Evolutionary conservation across 2,329 filamentous ascomycete genomes (phyloP), one percentile per base, ranked within the genome.

Genomic region (Hortaea werneckii): DNA sequence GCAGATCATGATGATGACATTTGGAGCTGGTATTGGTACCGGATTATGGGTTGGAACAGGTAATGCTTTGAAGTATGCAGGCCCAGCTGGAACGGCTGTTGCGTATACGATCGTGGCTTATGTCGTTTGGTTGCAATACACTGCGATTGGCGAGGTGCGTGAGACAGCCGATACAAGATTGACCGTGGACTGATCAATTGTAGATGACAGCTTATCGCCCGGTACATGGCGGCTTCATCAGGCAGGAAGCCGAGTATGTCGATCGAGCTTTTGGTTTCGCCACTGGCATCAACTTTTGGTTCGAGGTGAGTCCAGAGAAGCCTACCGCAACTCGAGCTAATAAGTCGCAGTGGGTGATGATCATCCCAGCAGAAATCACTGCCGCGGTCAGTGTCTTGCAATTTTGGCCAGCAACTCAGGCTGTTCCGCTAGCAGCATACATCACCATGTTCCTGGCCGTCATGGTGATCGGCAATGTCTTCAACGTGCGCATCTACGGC

Each of bases 1-100:
- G 27, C 58, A 64, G 38, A 60, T 66, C 41, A 66, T 66, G 58
- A 65, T 66, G 62, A 62, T 65, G 58, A 65, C 62, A 8, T 62
- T 35, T 65, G 64, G 63, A 0, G 63, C 59, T 13, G 64, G 62
- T 1, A 62, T 66, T 40, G 64, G 62, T 0, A 64, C 58, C 1
- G 63, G 63, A 1, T 52, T 66, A 0, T 65, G 62, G 62, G 58
- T 66, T 8, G 62, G 64, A 10, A 65, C 64, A 6, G 64, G 63
- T 9, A 61, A 60, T 34, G 63, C 63, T 1, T 42, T 66, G 29
- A 52, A 57, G 26, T 61, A 60, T 50, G 60, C 62, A 47, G 63
- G 62, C 0, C 63, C 63, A 10, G 63, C 54, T 40, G 60, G 60
- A 5, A 59, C 56, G 29, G 62, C 61, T 2, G 42, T 65, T n/a